These are phyloP conservation scores for Catunica adiposa DNA, from an alignment of 2,329 filamentous ascomycete genomes.

Conservation along the genomic window DNA sequence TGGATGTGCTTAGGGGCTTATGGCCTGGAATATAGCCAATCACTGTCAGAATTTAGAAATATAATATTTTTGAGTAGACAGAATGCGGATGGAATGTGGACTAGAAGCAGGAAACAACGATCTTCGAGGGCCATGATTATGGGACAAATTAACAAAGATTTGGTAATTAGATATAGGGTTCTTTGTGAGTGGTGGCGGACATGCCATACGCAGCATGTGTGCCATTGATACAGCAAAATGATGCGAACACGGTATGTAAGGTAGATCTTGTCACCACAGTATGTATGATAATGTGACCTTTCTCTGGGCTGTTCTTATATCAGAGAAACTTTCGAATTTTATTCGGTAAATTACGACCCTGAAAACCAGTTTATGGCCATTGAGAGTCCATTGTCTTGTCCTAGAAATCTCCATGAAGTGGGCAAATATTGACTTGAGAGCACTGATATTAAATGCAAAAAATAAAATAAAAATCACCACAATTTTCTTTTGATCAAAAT, in stretches of 20 bases:
- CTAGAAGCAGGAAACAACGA: neutral
- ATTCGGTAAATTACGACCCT: neutral
- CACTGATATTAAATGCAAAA: neutral
- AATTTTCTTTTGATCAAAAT: too few species aligned
- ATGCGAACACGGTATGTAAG: neutral
- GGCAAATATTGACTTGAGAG: neutral
- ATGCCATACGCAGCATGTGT: neutral
- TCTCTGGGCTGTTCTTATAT: neutral
- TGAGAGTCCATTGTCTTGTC: neutral
- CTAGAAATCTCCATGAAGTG: neutral
- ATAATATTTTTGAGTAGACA: neutral
- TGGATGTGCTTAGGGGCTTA: neutral
- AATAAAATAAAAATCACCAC: too few species aligned
- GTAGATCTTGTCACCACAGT: neutral
- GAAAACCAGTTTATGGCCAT: neutral
- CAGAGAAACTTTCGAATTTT: neutral
- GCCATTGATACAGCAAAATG: neutral
- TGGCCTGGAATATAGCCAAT: neutral
- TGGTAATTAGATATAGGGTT: neutral
- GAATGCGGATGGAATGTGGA: neutral
- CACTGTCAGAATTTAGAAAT: neutral
- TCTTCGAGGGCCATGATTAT: neutral
- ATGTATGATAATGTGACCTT: neutral
- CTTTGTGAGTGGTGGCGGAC: too few species aligned
- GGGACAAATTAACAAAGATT: neutral